Evolutionary conservation across 768 basidiomycete species (phyloP).

Genomic region (Boletellus emodensis): DNA sequence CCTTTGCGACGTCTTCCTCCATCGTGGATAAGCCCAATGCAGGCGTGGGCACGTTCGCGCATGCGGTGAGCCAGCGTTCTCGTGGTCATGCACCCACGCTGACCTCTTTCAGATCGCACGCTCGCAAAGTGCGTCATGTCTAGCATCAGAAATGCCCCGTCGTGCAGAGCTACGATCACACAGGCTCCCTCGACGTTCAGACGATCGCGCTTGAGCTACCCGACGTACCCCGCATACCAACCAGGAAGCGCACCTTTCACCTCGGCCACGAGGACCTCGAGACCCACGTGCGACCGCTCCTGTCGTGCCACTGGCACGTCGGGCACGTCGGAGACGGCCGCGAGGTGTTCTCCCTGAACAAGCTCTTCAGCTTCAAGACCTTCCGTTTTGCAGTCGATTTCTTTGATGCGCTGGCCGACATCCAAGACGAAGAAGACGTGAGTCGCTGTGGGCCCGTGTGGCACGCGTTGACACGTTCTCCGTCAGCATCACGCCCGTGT

Average conservation of each 20-base stretch:
- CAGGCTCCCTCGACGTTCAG: conserved; percentile 20
- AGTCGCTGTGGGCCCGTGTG: conserved; percentile 5
- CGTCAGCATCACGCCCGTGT: conserved; percentile 32
- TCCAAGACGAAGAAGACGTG: conserved; percentile 32
- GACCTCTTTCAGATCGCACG: conserved; percentile 15
- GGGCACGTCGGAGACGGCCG: conserved; percentile 6
- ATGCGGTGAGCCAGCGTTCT: conserved; percentile 13
- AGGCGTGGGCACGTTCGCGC: conserved; percentile 14
- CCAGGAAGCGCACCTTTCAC: conserved; percentile 33
- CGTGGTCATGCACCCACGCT: not conserved
- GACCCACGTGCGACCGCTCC: conserved; percentile 35
- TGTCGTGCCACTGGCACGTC: conserved; percentile 29
- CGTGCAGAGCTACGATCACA: not conserved
- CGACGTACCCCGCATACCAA: conserved; percentile 25
- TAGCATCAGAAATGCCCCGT: not conserved
- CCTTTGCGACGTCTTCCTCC: conserved; percentile 1
- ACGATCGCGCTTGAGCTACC: conserved; percentile 15
- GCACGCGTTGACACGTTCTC: not conserved
- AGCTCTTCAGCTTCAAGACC: conserved; percentile 26
- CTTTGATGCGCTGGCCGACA: conserved; percentile 23
- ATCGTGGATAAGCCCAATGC: conserved; percentile 2
- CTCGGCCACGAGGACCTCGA: conserved; percentile 32
- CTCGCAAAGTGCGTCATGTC: conserved; percentile 18
- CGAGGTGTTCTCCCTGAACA: conserved; percentile 23
- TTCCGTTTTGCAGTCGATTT: conserved; percentile 26